Conservation (phyloP, 805 yeast genomes). For the Candida khao-thaluensis region DNA sequence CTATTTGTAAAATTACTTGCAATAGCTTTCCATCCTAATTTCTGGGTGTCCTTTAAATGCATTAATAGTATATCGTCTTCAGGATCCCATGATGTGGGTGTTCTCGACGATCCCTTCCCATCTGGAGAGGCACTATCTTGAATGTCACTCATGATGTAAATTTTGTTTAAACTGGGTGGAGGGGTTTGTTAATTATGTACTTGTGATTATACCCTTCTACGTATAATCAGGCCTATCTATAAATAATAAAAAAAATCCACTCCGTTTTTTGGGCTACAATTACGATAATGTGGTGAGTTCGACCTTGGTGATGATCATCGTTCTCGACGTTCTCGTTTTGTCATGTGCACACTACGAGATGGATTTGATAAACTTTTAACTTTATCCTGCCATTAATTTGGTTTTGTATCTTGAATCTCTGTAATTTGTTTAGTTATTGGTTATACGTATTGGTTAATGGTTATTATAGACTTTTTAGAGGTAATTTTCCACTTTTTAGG, state of each 20-base stretch:
- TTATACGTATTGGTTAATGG: too few relatives aligned
- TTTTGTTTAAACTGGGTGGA: not conserved
- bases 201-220: not conserved
- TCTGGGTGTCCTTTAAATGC: constrained; percentile 47
- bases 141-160: constrained; percentile 4
- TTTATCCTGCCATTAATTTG: too few relatives aligned
- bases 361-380: too few relatives aligned
- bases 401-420: too few relatives aligned
- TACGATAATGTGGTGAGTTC: constrained; percentile 2
- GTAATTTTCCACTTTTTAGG: too few relatives aligned
- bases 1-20: constrained; percentile 43
- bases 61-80: constrained; percentile 45
- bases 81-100: constrained; percentile 50
- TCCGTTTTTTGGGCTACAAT: not conserved
- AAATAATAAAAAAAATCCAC: not conserved
- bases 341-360: constrained; percentile 8
- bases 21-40: constrained; percentile 48
- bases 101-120: constrained; percentile 20
- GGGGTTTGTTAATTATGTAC: not conserved
- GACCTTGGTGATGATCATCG: constrained; percentile 19
- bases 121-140: constrained; percentile 6
- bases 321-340: constrained; percentile 16
- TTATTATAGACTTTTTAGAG: too few relatives aligned
- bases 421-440: too few relatives aligned
- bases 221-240: not conserved